phyloP scores from a whole-genome alignment of 202 grass and related monocot species.

The Carex sylvatica region DNA sequence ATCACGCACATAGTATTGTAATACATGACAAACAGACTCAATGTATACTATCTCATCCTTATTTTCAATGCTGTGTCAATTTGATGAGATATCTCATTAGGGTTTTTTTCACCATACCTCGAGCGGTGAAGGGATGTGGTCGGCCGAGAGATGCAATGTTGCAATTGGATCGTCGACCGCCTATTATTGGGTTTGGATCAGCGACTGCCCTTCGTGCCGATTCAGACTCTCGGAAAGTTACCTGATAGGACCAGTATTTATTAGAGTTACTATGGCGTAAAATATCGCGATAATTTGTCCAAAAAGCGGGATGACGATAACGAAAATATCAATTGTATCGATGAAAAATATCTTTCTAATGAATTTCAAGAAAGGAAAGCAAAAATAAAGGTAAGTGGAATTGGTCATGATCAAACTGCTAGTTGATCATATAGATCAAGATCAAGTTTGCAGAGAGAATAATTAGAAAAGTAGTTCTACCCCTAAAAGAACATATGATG shows the following conservation, averaged over 20 bases:
- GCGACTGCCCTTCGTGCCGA: conserved; percentile 16
- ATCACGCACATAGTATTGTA: conserved; percentile 11
- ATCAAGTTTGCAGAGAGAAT: conserved; percentile 12
- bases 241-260: conserved; percentile 4
- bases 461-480: conserved; percentile 6
- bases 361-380: neutral
- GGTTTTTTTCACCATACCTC: conserved; percentile 17
- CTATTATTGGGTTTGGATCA: conserved; percentile 32
- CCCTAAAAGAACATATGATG: neutral
- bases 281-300: conserved; percentile 1
- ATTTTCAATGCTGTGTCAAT: neutral
- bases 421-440: conserved; percentile 3
- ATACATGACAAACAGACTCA: neutral
- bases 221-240: conserved; percentile 27
- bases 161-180: conserved; percentile 30
- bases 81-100: neutral
- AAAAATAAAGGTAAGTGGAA: conserved; percentile 9
- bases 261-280: neutral
- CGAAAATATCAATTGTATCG: neutral
- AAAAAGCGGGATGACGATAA: neutral
- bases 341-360: neutral
- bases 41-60: neutral
- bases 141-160: conserved; percentile 30
- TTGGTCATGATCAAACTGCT: neutral
- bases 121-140: conserved; percentile 16